Base-by-base conservation (phyloP, 2,329 filamentous ascomycete species). In the Penicillium sp. region DNA sequence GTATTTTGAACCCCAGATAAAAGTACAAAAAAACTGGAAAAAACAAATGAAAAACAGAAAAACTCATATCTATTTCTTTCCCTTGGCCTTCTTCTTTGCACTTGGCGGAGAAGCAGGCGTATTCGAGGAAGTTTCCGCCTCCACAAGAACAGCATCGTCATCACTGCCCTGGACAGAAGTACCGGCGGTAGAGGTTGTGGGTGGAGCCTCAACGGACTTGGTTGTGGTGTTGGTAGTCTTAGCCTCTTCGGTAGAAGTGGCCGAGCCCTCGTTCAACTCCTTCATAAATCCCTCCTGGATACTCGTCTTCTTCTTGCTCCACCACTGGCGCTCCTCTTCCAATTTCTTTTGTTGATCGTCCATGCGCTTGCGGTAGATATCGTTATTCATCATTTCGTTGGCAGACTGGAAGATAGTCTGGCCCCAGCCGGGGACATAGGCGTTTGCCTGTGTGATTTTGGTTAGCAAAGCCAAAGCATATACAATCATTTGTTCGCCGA, bases 371-470 rank as follows among this genome's bases (percentile, higher is more conserved):
- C 91, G 89, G 69, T 96, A 83, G 46, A 87, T 78, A 41, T 85
- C 84, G 78, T 97, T 97, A 70, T 91, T 88, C 58, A 89, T 87
- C 76, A 99, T 97, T 76, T 99, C 94, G 76, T 96, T 96, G 54
- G 94, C 94, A 45, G 90, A 92, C 76, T 99, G 94, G 84, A 99
- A 99, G 74, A 99, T 97, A 55, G 85, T 86, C 72, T 94, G 88
- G 60, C 94, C 94, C 94, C 94, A 99, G 74, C 88, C 88, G 48
- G 90, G 88, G 1, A 86, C 83, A 62, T 97, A 89, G 21, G 90
- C 92, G 73, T 97, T 97, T 68, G 95, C 94, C 91, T 97, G 64
- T 27, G 46, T 38, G 16, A 41, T 16, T n/a, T 45, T 29, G 7
- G 38, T 40, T 23, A 53, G 21, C 55, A 56, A 60, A 56, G 73